A percentile compares a stretch with the other conserved stretches of the same genome.
Evolutionary conservation across 225 moss, liverwort and hornwort genomes (phyloP).

Genomic region (Pseudisothecium myosuroides): DNA sequence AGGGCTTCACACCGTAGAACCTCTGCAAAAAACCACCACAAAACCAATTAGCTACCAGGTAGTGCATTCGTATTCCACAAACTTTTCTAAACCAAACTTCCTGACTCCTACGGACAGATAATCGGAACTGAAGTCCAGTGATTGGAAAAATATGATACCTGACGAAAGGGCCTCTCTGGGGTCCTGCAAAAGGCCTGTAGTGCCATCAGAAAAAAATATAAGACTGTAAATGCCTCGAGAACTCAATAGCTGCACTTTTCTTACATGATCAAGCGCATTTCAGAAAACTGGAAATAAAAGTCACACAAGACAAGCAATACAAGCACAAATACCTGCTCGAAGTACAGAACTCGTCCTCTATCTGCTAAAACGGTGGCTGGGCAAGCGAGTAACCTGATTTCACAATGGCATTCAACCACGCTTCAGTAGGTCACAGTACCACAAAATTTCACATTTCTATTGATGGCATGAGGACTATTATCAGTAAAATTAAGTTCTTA

Average conservation of each 20-base stretch:
- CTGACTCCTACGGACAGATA: not conserved
- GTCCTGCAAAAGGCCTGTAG: conserved; percentile 87
- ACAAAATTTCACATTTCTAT: not conserved
- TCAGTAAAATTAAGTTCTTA: not conserved
- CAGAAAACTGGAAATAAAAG: not conserved
- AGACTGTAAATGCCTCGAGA: not conserved
- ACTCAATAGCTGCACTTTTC: not conserved
- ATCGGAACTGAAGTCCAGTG: not conserved
- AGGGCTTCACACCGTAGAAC: conserved; percentile 80
- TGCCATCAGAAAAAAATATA: not conserved
- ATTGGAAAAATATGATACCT: conserved; percentile 23
- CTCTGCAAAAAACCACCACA: conserved; percentile 35
- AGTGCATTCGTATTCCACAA: not conserved
- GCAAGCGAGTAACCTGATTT: conserved; percentile 62
- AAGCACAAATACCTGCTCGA: conserved; percentile 63
- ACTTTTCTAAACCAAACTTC: not conserved
- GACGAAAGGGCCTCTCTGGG: conserved; percentile 88
- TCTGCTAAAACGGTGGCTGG: conserved; percentile 85
- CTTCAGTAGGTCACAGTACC: not conserved
- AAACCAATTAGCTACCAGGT: not conserved
- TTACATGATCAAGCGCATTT: not conserved
- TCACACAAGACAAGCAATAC: not conserved
- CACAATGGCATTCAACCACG: not conserved
- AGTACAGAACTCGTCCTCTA: conserved; percentile 75
- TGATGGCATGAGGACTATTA: not conserved